Conservation (phyloP, 345 rosid species). For the Rhizophora apiculata region DNA sequence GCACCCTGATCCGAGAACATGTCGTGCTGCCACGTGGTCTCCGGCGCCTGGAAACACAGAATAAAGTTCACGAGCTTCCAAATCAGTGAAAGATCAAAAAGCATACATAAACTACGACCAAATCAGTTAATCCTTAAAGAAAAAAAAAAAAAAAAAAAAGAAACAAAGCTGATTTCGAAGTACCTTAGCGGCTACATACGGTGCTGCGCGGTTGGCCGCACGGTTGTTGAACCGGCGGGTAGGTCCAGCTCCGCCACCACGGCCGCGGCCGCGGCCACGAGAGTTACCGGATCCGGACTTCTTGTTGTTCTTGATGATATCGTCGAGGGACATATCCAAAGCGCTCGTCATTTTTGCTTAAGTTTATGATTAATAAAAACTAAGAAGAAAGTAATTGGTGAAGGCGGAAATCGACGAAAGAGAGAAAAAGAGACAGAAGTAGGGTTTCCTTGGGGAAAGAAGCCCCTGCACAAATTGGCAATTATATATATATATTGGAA, state of each 20-base stretch:
- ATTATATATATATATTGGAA: no score
- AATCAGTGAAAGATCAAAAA: no score
- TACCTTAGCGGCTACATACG: conserved; percentile 61
- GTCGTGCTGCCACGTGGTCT: conserved; percentile 84
- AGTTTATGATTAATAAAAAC: not conserved
- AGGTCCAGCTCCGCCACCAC: conserved; percentile 55
- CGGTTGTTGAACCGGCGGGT: conserved; percentile 71
- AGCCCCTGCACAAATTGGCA: rapidly evolving
- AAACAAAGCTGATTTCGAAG: not conserved
- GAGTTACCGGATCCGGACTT: conserved; percentile 61
- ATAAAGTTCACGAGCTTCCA: not conserved
- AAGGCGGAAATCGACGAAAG: not conserved
- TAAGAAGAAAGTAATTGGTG: not conserved
- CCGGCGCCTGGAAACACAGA: conserved; percentile 59
- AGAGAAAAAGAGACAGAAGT: not conserved
- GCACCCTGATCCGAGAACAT: conserved; percentile 55
- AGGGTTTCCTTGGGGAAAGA: not conserved
- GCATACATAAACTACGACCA: not conserved
- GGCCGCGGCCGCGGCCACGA: conserved; percentile 55
- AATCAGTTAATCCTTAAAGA: conserved; percentile 3
- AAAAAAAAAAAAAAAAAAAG: conserved; percentile 8
- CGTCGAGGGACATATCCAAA: conserved; percentile 96
- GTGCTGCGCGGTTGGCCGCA: conserved; percentile 54
- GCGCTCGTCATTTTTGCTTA: conserved; percentile 56
- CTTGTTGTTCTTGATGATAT: conserved; percentile 77